These are phyloP conservation scores for Fibroporia radiculosa DNA, from an alignment of 768 basidiomycete genomes.

Conservation along the genomic window DNA sequence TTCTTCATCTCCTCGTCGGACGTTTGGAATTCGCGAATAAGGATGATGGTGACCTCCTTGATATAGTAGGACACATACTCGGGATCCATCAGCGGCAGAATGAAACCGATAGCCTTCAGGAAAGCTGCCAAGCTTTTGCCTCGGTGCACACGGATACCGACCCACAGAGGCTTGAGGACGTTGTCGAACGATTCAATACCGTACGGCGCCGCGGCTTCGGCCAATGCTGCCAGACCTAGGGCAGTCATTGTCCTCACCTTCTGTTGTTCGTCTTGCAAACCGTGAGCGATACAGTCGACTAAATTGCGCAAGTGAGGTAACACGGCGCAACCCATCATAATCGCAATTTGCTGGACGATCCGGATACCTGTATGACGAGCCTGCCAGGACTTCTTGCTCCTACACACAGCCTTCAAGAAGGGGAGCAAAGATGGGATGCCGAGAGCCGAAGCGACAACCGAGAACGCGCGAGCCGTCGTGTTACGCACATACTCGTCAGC, in stretches of 20 bases:
- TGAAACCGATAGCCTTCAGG: slow-evolving; percentile 97
- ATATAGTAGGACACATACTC: slow-evolving; percentile 99
- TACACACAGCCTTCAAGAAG: slow-evolving; percentile 97
- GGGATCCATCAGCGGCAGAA: slow-evolving; percentile 99
- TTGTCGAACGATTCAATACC: slow-evolving; percentile 99
- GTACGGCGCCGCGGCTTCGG: slow-evolving; percentile 95
- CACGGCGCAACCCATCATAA: slow-evolving; percentile 99
- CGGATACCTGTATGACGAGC: slow-evolving; percentile 99
- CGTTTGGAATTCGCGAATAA: slow-evolving; percentile 97
- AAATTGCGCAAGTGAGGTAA: slow-evolving; percentile 94
- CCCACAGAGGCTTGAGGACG: slow-evolving; percentile 90
- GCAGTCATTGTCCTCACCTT: slow-evolving; percentile 97
- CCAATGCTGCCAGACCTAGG: slow-evolving; percentile 83
- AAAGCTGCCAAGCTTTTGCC: slow-evolving; percentile 94
- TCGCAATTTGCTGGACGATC: slow-evolving; percentile 98
- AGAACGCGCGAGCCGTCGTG: slow-evolving; percentile 97
- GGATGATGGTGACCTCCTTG: slow-evolving; percentile 93
- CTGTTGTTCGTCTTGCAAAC: slow-evolving; percentile 89
- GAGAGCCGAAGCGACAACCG: slow-evolving; percentile 96
- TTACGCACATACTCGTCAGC: slow-evolving; percentile 99
- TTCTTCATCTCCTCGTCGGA: slow-evolving; percentile 99
- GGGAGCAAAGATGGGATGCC: slow-evolving; percentile 96
- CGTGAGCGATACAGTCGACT: slow-evolving; percentile 93
- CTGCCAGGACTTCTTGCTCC: slow-evolving; percentile 99
- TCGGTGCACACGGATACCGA: slow-evolving; percentile 90